phyloP scores from a whole-genome alignment of 2,329 filamentous ascomycete species.

The Fusarium sarcochroum region DNA sequence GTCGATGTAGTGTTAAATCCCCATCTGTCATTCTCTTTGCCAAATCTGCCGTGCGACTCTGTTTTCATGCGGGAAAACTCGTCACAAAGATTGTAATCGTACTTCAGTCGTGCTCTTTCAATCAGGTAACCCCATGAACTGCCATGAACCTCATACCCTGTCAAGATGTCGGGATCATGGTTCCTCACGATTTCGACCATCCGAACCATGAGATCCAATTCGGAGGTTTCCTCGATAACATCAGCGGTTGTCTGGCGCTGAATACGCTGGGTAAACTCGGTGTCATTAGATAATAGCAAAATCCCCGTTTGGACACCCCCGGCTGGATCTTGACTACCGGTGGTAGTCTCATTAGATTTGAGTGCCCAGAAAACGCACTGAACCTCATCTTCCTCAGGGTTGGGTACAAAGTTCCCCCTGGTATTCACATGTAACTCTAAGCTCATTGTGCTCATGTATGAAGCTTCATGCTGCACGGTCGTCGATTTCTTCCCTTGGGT shows the following conservation, averaged over 20 bases:
- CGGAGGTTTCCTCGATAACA: constrained; percentile 80
- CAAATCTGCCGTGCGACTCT: constrained; percentile 85
- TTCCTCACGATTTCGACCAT: constrained; percentile 88
- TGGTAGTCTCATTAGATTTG: constrained; percentile 77
- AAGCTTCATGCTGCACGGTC: constrained; percentile 84
- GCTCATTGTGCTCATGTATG: constrained; percentile 98
- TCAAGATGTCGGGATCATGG: constrained; percentile 91
- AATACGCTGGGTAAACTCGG: constrained; percentile 71
- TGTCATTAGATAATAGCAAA: constrained; percentile 76
- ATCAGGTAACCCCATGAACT: constrained; percentile 96
- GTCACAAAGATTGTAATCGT: constrained; percentile 90
- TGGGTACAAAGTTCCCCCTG: constrained; percentile 82
- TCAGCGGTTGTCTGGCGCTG: constrained; percentile 72
- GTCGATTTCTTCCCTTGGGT: constrained; percentile 81
- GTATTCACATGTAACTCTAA: constrained; percentile 94
- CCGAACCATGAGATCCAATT: constrained; percentile 87
- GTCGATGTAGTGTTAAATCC: constrained; percentile 95
- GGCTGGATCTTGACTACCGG: constrained; percentile 61
- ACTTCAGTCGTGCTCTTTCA: constrained; percentile 87
- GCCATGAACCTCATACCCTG: constrained; percentile 94
- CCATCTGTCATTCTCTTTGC: constrained; percentile 90
- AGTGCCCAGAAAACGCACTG: constrained; percentile 92
- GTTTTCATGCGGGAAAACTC: constrained; percentile 91
- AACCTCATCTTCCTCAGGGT: constrained; percentile 92
- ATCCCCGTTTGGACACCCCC: constrained; percentile 76